Percentiles rank a stretch among this genome's conserved stretches.
phyloP scores from a whole-genome alignment of 345 rosid genomes.

The Gossypium turneri region DNA sequence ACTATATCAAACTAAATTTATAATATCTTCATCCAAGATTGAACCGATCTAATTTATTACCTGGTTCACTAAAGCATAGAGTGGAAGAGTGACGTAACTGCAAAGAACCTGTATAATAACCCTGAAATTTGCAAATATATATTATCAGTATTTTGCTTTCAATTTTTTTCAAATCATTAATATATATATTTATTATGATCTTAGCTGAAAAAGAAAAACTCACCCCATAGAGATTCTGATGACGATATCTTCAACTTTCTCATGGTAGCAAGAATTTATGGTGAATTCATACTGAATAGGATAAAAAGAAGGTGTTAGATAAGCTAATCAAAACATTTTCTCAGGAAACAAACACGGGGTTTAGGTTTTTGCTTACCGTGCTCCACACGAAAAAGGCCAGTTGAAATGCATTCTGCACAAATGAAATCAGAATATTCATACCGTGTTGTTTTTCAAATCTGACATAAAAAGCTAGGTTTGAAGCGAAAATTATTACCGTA shows the following conservation, averaged over 20 bases:
- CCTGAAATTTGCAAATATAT: conserved; percentile 38
- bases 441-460: neutral
- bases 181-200: neutral
- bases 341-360: neutral
- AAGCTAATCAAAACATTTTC: neutral
- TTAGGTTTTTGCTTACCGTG: conserved; percentile 38
- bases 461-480: neutral
- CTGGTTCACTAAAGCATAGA: conserved; percentile 89
- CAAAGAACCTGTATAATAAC: conserved; percentile 69
- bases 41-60: conserved; percentile 27
- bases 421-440: neutral
- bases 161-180: neutral
- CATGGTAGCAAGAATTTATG: conserved; percentile 55
- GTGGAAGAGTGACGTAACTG: conserved; percentile 92
- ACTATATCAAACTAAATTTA: no score
- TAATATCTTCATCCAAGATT: no score
- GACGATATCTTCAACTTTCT: conserved; percentile 39
- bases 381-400: conserved; percentile 82
- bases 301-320: neutral
- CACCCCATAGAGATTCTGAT: conserved; percentile 83
- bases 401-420: conserved; percentile 81
- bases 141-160: neutral
- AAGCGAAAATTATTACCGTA: conserved; percentile 42
- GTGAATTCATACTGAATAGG: conserved; percentile 56
- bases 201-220: conserved; percentile 10